Base-by-base conservation (phyloP, 2,329 filamentous ascomycete species). In the Xylariaceae sp. region DNA sequence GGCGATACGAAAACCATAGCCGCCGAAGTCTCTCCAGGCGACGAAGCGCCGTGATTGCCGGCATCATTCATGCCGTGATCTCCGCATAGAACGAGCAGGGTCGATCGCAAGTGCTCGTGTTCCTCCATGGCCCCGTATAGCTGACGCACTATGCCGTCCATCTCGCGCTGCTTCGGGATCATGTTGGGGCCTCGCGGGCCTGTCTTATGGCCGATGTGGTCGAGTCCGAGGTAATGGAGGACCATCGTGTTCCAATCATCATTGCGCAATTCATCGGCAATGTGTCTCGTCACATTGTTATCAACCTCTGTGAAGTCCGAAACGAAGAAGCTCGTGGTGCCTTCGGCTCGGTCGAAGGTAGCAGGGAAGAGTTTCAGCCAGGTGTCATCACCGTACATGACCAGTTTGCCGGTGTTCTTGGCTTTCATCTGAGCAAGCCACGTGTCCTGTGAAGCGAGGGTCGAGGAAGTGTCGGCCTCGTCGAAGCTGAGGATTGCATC, bases 21-120 rank as follows among this genome's bases (percentile, higher is more conserved):
- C 0, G 94, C 88, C 0, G 93, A 97, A 1, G 94, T 97, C 77
- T 99, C 94, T 49, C 94, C 93, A 1, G 91, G 84, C 0, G 92
- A 92, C 8, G 93, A 97, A 45, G 93, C 94, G 35, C 94, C 94
- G 72, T 99, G 94, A 67, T 97, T 97, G 2, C 94, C 94, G 17
- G 90, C 94, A 68, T 97, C 93, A 67, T 97, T 99, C 94, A 99
- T 99, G n/a, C 94, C 94, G 71, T 99, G 94, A 69, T 99, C 95
- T 58, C 94, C 94, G 58, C 88, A 91, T 5, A 99, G 76, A 2
- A 99, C 86, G 51, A 99, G 82, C 1, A 99, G 77, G 0, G 93
- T 92, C 3, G 89, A 88, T 37, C 83, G 71, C 1, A 97, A 83
- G 72, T 96, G 88, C 1, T 81, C 71, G 58, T 89, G 76, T 3